Conservation (phyloP, 2,329 filamentous ascomycete genomes). For the Ophiosphaerella korrae region DNA sequence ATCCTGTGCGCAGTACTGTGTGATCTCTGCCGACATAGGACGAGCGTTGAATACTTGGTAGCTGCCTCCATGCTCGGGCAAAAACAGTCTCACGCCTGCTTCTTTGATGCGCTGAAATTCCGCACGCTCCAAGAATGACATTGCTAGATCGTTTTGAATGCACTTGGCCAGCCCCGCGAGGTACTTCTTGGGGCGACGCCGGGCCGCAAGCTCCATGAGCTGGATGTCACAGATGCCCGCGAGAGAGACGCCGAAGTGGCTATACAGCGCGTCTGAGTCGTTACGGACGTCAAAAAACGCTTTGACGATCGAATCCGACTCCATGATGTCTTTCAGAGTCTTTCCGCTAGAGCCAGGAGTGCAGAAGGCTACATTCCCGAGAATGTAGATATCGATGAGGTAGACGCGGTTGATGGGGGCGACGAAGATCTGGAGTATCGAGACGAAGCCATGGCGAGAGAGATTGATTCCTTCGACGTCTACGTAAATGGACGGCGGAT, state of each 20-base stretch:
- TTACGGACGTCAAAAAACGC: conserved; percentile 38
- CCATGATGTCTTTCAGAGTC: conserved; percentile 37
- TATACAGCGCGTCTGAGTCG: conserved; percentile 32
- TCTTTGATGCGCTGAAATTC: too few species aligned
- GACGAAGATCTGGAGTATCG: conserved; percentile 27
- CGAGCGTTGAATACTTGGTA: too few species aligned
- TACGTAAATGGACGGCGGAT: conserved; percentile 1
- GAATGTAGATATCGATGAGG: conserved; percentile 37
- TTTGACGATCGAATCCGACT: conserved; percentile 30
- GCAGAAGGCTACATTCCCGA: conserved; percentile 33
- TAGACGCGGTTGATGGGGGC: conserved; percentile 14
- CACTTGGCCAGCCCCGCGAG: too few species aligned
- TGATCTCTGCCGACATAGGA: too few species aligned
- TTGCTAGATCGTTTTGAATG: too few species aligned
- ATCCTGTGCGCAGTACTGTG: too few species aligned
- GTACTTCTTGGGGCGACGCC: too few species aligned
- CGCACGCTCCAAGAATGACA: too few species aligned
- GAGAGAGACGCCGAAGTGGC: conserved; percentile 7
- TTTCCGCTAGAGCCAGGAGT: conserved; percentile 33
- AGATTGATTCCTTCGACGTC: conserved; percentile 35
- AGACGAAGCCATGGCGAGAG: conserved; percentile 27
- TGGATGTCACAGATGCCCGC: too few species aligned
- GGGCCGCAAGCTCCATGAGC: too few species aligned
- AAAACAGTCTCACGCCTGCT: too few species aligned
- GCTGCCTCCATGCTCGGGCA: too few species aligned